Evolutionary conservation across 202 grass and related monocot species (phyloP).

Genomic region (Zoysia matrella): DNA sequence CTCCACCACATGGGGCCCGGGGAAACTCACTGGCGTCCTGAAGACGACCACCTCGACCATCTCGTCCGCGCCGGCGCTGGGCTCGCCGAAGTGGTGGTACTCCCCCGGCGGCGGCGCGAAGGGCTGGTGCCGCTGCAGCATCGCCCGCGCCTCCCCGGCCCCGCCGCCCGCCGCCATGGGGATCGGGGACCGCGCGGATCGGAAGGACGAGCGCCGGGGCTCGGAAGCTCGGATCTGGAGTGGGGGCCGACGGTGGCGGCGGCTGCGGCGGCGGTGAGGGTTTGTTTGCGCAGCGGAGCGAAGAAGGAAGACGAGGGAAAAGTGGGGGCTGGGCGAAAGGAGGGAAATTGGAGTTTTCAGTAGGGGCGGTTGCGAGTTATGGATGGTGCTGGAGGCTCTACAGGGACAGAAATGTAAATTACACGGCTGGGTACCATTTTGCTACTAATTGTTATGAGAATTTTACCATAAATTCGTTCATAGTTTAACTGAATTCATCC

Average conservation of each 20-base stretch:
- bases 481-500: too few relatives aligned
- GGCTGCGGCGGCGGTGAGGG: slow-evolving; percentile 22
- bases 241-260: background rate
- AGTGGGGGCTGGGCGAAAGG: slow-evolving; percentile 32
- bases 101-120: slow-evolving; percentile 58
- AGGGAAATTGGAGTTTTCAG: slow-evolving; percentile 65
- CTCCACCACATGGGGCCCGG: slow-evolving; percentile 21
- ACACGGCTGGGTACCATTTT: too few relatives aligned
- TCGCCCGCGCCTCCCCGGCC: slow-evolving; percentile 41
- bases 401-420: background rate
- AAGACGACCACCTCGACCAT: slow-evolving; percentile 56
- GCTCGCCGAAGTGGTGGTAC: slow-evolving; percentile 66
- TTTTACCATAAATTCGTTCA: too few relatives aligned
- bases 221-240: slow-evolving; percentile 40
- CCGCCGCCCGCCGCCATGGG: slow-evolving; percentile 50
- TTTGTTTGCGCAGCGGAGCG: slow-evolving; percentile 36
- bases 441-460: too few relatives aligned
- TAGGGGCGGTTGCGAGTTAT: slow-evolving; percentile 15
- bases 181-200: slow-evolving; percentile 4
- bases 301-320: slow-evolving; percentile 37
- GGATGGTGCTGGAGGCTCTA: background rate
- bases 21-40: slow-evolving; percentile 71
- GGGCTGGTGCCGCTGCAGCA: slow-evolving; percentile 46
- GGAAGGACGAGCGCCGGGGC: background rate
- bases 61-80: slow-evolving; percentile 8